Percentiles rank a stretch among this genome's conserved stretches.
Conservation (phyloP, 176 grass and related monocot species). For the Triticum monococcum region DNA sequence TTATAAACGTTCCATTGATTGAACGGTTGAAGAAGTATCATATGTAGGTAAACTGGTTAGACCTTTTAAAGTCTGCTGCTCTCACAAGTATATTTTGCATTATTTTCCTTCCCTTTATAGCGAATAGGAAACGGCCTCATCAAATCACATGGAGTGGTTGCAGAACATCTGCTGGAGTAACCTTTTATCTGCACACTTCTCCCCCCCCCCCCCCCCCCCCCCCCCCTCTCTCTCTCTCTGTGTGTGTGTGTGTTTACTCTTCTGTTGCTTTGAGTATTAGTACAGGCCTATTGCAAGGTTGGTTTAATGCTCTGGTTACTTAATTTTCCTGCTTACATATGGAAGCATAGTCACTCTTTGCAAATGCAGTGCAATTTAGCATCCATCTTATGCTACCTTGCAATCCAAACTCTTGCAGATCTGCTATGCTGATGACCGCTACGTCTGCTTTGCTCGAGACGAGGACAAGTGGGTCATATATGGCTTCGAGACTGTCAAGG, state of each 20-base stretch:
- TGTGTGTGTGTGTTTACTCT: background rate
- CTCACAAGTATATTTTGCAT: background rate
- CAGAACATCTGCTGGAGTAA: background rate
- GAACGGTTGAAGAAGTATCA: background rate
- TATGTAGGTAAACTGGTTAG: background rate
- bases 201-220: too few species aligned
- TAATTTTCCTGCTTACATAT: background rate
- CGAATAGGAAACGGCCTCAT: background rate
- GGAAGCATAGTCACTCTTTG: background rate
- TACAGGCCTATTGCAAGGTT: background rate
- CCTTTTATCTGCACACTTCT: background rate
- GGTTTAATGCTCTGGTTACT: background rate
- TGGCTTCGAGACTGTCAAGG: constrained; percentile 1
- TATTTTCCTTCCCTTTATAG: background rate
- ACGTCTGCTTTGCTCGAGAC: constrained; percentile 19
- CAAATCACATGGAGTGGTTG: background rate
- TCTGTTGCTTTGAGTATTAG: background rate
- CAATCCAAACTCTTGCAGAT: constrained; percentile 17
- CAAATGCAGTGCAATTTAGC: background rate
- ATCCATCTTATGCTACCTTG: background rate
- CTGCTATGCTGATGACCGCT: background rate
- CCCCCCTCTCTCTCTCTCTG: background rate
- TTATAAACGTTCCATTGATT: background rate
- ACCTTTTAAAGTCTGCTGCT: background rate
- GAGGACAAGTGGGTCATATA: constrained; percentile 28